Evolutionary conservation across 1,139 yeast species (phyloP).

Genomic region (Protomyces arabidopsidicola): DNA sequence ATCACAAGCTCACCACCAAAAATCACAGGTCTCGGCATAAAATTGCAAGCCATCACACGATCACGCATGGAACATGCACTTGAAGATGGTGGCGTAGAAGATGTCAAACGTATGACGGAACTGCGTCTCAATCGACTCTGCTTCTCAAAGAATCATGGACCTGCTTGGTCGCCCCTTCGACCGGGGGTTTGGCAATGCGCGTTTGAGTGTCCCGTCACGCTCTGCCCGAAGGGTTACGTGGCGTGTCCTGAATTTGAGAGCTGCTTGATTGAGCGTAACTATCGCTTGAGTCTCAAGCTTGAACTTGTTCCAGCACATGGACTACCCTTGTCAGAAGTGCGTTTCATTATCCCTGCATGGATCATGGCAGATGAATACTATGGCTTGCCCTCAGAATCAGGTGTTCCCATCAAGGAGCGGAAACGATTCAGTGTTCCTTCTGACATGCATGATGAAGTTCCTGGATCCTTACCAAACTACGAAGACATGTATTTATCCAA

Average conservation of each 20-base stretch:
- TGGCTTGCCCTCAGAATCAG: conserved; percentile 20
- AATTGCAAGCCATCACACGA: conserved; percentile 16
- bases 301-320: conserved; percentile 12
- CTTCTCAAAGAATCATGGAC: conserved; percentile 6
- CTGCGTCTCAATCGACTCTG: conserved; percentile 10
- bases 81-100: conserved; percentile 7
- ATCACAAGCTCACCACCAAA: conserved; percentile 20
- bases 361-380: conserved; percentile 25
- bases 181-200: conserved; percentile 24
- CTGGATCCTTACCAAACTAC: conserved; percentile 21
- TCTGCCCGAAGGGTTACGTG: conserved; percentile 23
- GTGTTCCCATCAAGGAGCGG: conserved; percentile 8
- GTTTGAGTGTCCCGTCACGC: conserved; percentile 16
- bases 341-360: conserved; percentile 20
- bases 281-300: conserved; percentile 12
- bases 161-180: conserved; percentile 15
- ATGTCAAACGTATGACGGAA: conserved; percentile 13
- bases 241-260: conserved; percentile 25
- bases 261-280: conserved; percentile 15
- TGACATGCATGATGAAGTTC: conserved; percentile 14
- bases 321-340: conserved; percentile 5
- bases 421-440: conserved; percentile 13
- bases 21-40: conserved; percentile 16
- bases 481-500: conserved; percentile 21
- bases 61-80: conserved; percentile 19